Evolutionary conservation across 805 yeast genomes (phyloP), one percentile per base, ranked within the genome.

Genomic region (Spathaspora gorwiae): DNA sequence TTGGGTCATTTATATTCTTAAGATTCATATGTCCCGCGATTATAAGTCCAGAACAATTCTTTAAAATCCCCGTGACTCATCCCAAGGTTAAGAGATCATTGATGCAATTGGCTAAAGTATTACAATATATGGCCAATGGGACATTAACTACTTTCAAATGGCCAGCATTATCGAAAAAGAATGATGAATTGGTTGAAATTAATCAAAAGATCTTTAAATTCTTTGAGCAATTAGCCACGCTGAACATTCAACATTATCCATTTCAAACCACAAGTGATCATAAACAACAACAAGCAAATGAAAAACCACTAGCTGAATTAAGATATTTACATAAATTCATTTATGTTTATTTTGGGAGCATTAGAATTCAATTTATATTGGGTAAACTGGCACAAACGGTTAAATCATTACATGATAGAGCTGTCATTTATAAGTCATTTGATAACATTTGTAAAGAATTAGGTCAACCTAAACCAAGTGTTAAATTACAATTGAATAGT

Each of bases 11-110:
- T 59, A 70, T 92, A 44, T 90, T 92, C 56, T 70, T 92, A 53
- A 70, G 97, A 48, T 87, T 84, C 62, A 78, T 90, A 51, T 90
- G 95, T 59, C 97, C 98, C 10, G 95, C 96, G 0, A 82, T 90
- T 54, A 90, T 90, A 11, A 81, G 89, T 31, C 97, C 97, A 0
- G 95, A 87, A 46, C 73, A 83, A 6, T 73, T 63, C 45, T 66
- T 71, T 40, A 65, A 60, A 37, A 54, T 67, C 27, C 52, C 60
- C 2, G 52, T 57, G 6, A 52, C 54, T 9, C 55, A 58, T 43
- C 59, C 63, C 3, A 67, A 62, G 39, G 74, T 58, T 55, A 78
- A 89, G 49, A 75, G 96, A 51, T 78, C 88, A 0, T 74, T 87
- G 42, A 80, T 90, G 48, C 81, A 87, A 45, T 62, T 90, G 31